Base-by-base conservation (phyloP, 2,329 filamentous ascomycete genomes). In the Thelonectria rubi region DNA sequence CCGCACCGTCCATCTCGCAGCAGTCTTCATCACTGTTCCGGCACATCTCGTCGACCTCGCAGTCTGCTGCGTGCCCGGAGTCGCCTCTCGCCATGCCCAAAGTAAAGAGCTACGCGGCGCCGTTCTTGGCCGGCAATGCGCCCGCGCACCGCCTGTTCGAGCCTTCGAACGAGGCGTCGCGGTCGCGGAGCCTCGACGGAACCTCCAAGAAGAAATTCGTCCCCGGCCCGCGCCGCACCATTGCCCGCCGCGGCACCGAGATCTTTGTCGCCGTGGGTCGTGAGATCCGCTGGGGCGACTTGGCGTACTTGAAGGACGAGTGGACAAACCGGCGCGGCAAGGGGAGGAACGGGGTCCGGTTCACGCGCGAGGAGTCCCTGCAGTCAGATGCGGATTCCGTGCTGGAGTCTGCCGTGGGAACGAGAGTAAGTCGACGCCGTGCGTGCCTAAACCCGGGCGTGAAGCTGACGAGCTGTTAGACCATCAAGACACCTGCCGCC, bases 251-350 rank as follows among this genome's bases (percentile, higher is more conserved):
- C 61, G 93, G 91, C 15, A 93, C 91, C 1, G 94, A 99, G 72
- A 81, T 98, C 10, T 98, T 98, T 74, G 88, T 93, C 12, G 94
- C 93, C 18, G 89, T 91, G 42, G 94, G 94, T 50, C 94, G 91
- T 70, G 92, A 98, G 77, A 91, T 99, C 63, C 86, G 94, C 76
- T 99, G 95, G 93, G 90, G 91, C 10, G 92, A 97, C 77, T 79
- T 99, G 57, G 87, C 88, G 53, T 87, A 89, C 61, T 77, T 98
- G 72, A 97, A 96, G 80, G 91, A 88, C 63, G 75, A 73, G 51
- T 80, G 77, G 77, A 63, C 73, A 20, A 70, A 67, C 18, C 73
- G 72, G 30, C 70, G 73, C 52, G 43, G 68, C 9, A 72, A 72
- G 26, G 72, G 72, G 42, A 74, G 74, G 34, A 62, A 72, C 42